A percentile compares a stretch with the other conserved stretches of the same genome.
These are phyloP conservation scores for Euphrasia arctica DNA, from an alignment of 305 asterid species.

Conservation along the genomic window DNA sequence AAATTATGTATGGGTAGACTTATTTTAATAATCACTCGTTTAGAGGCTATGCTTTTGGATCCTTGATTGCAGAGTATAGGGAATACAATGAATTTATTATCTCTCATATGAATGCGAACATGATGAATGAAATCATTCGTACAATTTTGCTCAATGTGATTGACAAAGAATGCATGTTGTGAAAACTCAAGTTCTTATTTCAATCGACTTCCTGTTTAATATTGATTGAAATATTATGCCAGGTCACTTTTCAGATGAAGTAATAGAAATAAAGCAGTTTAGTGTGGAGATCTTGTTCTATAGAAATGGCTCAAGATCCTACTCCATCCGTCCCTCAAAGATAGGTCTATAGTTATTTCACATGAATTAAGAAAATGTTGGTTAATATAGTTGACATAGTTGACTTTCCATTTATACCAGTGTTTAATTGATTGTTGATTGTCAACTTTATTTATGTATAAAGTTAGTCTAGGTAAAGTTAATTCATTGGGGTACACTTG, in stretches of 20 bases:
- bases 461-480: background rate
- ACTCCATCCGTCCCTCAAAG: too few relatives aligned
- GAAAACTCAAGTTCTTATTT: conserved; percentile 6
- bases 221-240: background rate
- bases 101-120: conserved; percentile 15
- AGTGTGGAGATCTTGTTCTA: conserved; percentile 3
- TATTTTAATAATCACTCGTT: conserved; percentile 4
- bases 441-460: too few relatives aligned
- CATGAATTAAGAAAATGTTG: background rate
- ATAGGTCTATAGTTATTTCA: too few relatives aligned
- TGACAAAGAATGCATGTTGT: background rate
- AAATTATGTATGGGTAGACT: background rate
- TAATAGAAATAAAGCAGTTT: conserved; percentile 13
- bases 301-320: too few relatives aligned
- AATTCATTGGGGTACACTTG: background rate
- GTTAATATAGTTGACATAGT: background rate
- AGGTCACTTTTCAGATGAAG: conserved; percentile 15
- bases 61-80: background rate
- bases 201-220: background rate
- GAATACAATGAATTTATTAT: background rate
- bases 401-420: background rate
- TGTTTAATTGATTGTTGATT: background rate
- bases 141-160: background rate
- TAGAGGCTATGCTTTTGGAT: background rate
- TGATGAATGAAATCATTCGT: conserved; percentile 3